Percentiles rank a stretch among this genome's conserved stretches.
Conservation (phyloP, 441 rosid species). For the Hura crepitans region DNA sequence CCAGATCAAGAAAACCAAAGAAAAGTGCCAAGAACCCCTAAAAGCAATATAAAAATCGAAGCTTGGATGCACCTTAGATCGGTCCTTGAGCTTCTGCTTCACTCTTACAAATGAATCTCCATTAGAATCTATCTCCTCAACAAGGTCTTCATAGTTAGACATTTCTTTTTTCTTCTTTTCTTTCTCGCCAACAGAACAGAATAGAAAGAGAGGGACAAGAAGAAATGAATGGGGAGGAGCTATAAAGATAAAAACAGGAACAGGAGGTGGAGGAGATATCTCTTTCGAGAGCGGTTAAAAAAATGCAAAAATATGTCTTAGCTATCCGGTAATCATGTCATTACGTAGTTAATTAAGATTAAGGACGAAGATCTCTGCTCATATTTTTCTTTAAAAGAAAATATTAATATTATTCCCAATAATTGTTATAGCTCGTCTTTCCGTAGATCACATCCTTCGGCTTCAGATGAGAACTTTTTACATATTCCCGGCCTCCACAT, state of each 20-base stretch:
- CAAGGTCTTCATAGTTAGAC: slow-evolving; percentile 43
- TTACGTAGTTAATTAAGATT: too few relatives aligned
- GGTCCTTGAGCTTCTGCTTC: slow-evolving; percentile 52
- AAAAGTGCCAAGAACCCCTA: not conserved
- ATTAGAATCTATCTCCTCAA: slow-evolving; percentile 36
- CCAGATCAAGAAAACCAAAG: slow-evolving; percentile 23
- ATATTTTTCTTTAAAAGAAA: too few relatives aligned
- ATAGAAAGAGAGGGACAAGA: not conserved
- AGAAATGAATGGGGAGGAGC: not conserved
- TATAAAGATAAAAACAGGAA: not conserved
- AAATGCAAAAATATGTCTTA: not conserved
- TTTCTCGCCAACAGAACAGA: not conserved
- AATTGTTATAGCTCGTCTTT: too few relatives aligned
- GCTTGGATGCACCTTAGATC: slow-evolving; percentile 53
- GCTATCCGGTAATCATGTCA: too few relatives aligned
- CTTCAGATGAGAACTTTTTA: too few relatives aligned
- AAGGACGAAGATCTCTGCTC: too few relatives aligned
- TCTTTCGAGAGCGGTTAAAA: not conserved
- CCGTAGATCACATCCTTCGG: too few relatives aligned
- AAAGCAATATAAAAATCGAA: not conserved
- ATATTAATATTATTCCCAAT: too few relatives aligned
- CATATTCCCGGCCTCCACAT: too few relatives aligned
- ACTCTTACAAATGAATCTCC: slow-evolving; percentile 40
- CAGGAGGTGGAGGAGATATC: not conserved
- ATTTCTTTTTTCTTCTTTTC: slow-evolving; percentile 12